Evolutionary conservation across 2,329 filamentous ascomycete genomes (phyloP).

Genomic region (Thielaviopsis ethacetica): DNA sequence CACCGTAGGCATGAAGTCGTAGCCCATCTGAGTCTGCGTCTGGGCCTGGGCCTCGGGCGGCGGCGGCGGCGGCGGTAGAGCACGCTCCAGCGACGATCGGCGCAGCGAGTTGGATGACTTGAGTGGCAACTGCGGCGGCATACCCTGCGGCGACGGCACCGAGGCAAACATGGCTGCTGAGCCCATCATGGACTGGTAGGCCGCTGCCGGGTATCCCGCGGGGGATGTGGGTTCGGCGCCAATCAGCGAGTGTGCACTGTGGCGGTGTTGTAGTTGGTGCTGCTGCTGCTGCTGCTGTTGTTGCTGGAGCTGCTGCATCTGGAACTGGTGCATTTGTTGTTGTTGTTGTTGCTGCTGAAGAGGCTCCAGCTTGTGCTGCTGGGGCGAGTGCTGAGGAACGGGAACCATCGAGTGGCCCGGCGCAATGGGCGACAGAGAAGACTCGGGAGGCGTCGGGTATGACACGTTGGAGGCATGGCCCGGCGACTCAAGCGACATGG

Average conservation of each 20-base stretch:
- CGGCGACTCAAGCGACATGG: constrained; percentile 14
- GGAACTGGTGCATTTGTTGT: constrained; percentile 4
- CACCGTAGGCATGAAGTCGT: constrained; percentile 25
- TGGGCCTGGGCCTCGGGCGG: not conserved
- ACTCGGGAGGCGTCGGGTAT: constrained; percentile 15
- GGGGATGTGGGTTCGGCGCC: constrained; percentile 15
- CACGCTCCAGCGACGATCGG: constrained; percentile 18
- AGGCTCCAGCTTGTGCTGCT: constrained; percentile 16
- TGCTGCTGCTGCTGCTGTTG: constrained; percentile 14
- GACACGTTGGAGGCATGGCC: constrained; percentile 15
- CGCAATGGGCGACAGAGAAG: constrained; percentile 16
- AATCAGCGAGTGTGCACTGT: constrained; percentile 14
- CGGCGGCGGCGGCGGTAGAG: constrained; percentile 20
- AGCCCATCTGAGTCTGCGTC: constrained; percentile 22
- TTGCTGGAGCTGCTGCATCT: constrained; percentile 17
- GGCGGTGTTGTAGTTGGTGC: constrained; percentile 1
- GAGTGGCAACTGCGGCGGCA: constrained; percentile 18
- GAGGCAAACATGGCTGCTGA: constrained; percentile 13
- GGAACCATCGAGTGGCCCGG: constrained; percentile 11
- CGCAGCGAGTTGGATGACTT: constrained; percentile 16
- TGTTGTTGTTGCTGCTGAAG: constrained; percentile 18
- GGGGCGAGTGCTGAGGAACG: constrained; percentile 18
- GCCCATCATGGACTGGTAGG: constrained; percentile 18
- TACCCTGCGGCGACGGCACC: constrained; percentile 7
- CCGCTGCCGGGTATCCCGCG: constrained; percentile 16